Percentiles rank a stretch among this genome's conserved stretches.
phyloP scores from a whole-genome alignment of 768 basidiomycete species.

The Macrolepiota albuminosa region DNA sequence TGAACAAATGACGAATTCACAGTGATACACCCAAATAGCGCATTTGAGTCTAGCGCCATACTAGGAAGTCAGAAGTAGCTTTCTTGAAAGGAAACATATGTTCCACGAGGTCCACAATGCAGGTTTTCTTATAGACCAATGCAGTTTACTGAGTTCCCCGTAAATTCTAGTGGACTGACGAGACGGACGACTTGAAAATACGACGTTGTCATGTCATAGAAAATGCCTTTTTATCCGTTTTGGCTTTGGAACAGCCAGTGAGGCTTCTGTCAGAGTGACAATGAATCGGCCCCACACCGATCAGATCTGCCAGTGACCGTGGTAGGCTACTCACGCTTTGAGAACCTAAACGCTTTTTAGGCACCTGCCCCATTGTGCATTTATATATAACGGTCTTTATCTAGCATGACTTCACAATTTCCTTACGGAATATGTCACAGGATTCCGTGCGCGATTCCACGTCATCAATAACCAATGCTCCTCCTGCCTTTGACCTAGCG shows the following conservation, averaged over 20 bases:
- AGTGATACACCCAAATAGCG: too few species aligned
- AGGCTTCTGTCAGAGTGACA: background rate
- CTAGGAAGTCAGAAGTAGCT: background rate
- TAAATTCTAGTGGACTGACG: background rate
- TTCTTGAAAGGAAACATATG: background rate
- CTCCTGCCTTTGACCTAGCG: background rate
- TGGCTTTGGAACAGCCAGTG: background rate
- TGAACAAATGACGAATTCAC: background rate
- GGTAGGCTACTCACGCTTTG: background rate
- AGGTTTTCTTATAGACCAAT: background rate
- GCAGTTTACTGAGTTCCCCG: background rate
- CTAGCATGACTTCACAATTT: conserved; percentile 4
- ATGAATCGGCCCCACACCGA: conserved; percentile 2
- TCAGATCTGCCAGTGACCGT: conserved; percentile 6
- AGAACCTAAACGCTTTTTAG: conserved; percentile 11
- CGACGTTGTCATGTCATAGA: background rate
- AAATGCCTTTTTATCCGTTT: background rate
- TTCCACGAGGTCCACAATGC: background rate
- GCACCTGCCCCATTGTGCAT: background rate
- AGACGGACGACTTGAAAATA: background rate
- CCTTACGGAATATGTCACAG: conserved; percentile 3
- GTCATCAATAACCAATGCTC: background rate
- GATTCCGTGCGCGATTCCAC: background rate
- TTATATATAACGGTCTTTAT: conserved; percentile 6
- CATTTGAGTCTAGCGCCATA: background rate